Conservation (phyloP, 2,329 filamentous ascomycete genomes). For the Pseudocercospora crystallina region DNA sequence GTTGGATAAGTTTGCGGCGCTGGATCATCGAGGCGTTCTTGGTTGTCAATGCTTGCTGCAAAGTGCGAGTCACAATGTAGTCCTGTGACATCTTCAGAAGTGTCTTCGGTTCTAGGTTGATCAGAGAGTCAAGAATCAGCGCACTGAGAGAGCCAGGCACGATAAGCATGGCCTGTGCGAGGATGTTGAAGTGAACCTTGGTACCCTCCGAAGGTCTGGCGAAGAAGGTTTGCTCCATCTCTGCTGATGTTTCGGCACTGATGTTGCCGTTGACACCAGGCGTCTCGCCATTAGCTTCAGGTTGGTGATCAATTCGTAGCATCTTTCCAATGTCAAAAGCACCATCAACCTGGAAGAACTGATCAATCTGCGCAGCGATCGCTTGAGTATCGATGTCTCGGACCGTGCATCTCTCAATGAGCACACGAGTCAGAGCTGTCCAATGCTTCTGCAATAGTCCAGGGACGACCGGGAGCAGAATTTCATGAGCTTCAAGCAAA, state of each 20-base stretch:
- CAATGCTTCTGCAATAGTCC: conserved; percentile 72
- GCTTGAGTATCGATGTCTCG: conserved; percentile 60
- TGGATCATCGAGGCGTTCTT: conserved; percentile 56
- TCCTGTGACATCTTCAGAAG: conserved; percentile 65
- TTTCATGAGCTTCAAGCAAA: conserved; percentile 68
- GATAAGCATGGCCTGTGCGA: conserved; percentile 76
- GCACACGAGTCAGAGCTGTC: conserved; percentile 73
- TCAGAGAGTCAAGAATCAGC: conserved; percentile 64
- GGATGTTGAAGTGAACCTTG: conserved; percentile 71
- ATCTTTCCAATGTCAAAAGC: conserved; percentile 58
- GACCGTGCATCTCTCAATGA: conserved; percentile 79
- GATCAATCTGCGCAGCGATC: conserved; percentile 58
- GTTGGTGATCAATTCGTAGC: conserved; percentile 54
- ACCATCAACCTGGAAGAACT: conserved; percentile 53
- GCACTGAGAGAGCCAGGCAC: conserved; percentile 68
- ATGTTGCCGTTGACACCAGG: conserved; percentile 1
- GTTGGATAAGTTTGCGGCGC: conserved; percentile 62
- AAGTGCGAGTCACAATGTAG: conserved; percentile 57
- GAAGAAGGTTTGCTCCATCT: conserved; percentile 18
- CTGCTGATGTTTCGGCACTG: conserved; percentile 11
- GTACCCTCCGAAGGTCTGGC: conserved; percentile 25
- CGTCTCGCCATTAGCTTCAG: conserved; percentile 11
- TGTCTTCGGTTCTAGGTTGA: conserved; percentile 52
- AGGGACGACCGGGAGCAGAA: conserved; percentile 71
- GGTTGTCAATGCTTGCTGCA: conserved; percentile 63